Base-by-base conservation (phyloP, 441 rosid genomes). In the Kokia cookei region DNA sequence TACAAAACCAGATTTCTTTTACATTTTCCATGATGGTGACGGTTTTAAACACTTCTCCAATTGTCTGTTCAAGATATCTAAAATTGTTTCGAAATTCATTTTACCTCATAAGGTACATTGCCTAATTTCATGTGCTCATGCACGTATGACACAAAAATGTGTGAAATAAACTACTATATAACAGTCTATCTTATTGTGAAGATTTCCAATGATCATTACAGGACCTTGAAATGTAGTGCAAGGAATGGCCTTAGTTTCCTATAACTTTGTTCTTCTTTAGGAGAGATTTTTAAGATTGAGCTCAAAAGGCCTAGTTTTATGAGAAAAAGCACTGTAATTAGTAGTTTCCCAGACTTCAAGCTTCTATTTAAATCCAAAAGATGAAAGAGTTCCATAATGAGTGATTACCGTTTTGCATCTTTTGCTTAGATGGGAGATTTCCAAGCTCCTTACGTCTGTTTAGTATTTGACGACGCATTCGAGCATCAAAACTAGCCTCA, bases 381-480 rank as follows among this genome's bases (percentile, higher is more conserved):
- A 13, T 13, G 58, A 50, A 67, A 13, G 45, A 24, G 22, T 32
- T 76, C 51, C 55, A 62, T n/a, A 43, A 47, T 43, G 60, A 66
- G 71, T 11, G 29, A 47, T 68, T 84, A 95, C 98, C 94, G 66
- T 81, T 82, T 69, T 79, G 77, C 82, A 71, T 74, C 78, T 82
- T 87, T 77, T 78, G 88, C 77, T 83, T 86, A 43, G 88, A 75
- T 75, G 93, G 89, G 61, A 65, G 61, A 80, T 84, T 86, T 74
- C 89, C 91, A 77, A 89, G 74, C 74, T 94, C 96, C 68, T 84
- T 84, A 67, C 88, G 83, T 82, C 81, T 89, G 72, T 60, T 82
- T 72, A 93, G 94, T 80, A 93, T 86, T 78, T 85, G 89, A 55
- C 82, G 87, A 64, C 94, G 92, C 99, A 94, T 94, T 80, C 87